Evolutionary conservation across 2,329 filamentous ascomycete species (phyloP).

Genomic region (Hymenoscyphus fructigenus): DNA sequence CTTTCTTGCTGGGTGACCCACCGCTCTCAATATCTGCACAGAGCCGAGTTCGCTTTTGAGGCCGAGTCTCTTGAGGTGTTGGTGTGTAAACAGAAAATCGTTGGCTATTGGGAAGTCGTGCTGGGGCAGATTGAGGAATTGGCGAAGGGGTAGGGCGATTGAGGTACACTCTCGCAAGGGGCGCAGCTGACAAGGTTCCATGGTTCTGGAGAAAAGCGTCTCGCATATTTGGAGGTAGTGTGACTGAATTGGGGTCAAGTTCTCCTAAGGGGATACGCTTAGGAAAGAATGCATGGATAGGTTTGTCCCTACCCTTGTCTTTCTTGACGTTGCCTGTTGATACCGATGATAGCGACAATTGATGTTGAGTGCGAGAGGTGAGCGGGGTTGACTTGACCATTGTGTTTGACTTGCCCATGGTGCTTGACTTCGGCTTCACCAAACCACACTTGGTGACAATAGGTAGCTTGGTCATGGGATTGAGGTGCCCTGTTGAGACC

Average conservation of each 20-base stretch:
- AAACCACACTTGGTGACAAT: constrained; percentile 33
- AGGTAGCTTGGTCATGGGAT: constrained; percentile 82
- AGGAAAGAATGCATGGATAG: constrained; percentile 65
- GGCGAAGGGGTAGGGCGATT: constrained; percentile 26
- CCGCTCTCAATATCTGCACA: constrained; percentile 46
- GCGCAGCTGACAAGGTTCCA: constrained; percentile 54
- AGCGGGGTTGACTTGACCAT: constrained; percentile 24
- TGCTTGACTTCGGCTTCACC: constrained; percentile 24
- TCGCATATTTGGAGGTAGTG: constrained; percentile 64
- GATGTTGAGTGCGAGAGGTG: constrained; percentile 23
- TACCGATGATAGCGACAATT: constrained; percentile 37
- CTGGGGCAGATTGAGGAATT: constrained; percentile 36
- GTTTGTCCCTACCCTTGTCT: constrained; percentile 57
- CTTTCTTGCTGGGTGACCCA: constrained; percentile 35
- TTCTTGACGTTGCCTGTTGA: not conserved
- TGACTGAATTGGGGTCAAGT: constrained; percentile 66
- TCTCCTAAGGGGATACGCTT: constrained; percentile 64
- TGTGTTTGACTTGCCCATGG: constrained; percentile 22
- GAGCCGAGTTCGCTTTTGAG: constrained; percentile 50
- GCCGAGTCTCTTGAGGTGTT: constrained; percentile 45
- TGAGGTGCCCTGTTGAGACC: constrained; percentile 78
- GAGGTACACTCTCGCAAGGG: constrained; percentile 39
- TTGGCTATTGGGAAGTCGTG: constrained; percentile 24
- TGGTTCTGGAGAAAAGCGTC: constrained; percentile 54
- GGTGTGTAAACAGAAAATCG: constrained; percentile 39